Base-by-base conservation (phyloP, 371 early-diverging fungal genomes). In the Mucor velutinosus region DNA sequence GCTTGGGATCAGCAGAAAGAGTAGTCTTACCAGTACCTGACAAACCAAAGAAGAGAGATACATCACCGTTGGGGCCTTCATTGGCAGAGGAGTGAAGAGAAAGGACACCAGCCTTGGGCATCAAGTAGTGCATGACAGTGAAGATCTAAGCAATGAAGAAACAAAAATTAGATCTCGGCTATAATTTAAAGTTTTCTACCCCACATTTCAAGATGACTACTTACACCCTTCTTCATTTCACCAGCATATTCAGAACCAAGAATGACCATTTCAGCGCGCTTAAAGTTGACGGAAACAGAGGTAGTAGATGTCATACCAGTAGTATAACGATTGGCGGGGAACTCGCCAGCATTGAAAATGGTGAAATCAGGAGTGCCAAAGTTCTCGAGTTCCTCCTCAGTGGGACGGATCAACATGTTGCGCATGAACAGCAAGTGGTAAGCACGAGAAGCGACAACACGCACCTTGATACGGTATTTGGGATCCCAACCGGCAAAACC, bases 21-120 rank as follows among this genome's bases (percentile, higher is more conserved):
- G 99, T 98, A 66, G 99, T 98, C 88, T 97, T 97, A 67, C 99
- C 99, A 47, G 99, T 98, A 67, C 97, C 99, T 8, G 96, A 95
- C 37, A 97, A 88, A 74, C 99, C 99, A 79, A 98, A 98, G 94
- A 98, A 98, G 68, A 98, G 85, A 29, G 98, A 94, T n/a, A 97
- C 96, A 78, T 97, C 98, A 62, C 95, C 95, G 39, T 86, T 70
- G 14, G 90, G 88, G 61, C 97, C 96, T 76, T 95, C 96, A 77
- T 98, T 98, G 73, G 97, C 96, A 69, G 94, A 94, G 6, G 97
- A 96, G 86, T 98, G 99, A 62, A 98, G 89, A 23, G 97, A 97
- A 7, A 98, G 86, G 32, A 97, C 97, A 66, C 97, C 97, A 41
- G 93, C 92, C 89, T 95, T 96, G 87, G 99, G 90, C 98, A 97